phyloP scores from a whole-genome alignment of 139 green algal species.

The Diplosphaera chodatii region DNA sequence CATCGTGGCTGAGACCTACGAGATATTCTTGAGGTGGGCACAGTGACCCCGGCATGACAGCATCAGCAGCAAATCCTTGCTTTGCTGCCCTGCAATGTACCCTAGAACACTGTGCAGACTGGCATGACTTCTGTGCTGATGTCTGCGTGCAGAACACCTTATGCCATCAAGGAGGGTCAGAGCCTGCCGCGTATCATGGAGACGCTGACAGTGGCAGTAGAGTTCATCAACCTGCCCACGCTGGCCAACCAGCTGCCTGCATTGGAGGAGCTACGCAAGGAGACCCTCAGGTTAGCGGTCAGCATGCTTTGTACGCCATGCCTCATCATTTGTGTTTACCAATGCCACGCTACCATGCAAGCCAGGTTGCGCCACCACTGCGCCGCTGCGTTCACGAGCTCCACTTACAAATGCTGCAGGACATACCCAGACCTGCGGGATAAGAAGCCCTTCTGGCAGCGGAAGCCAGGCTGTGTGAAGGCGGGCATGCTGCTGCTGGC shows the following conservation, averaged over 20 bases:
- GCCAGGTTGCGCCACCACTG: too few species aligned
- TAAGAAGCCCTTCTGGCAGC: constrained; percentile 72
- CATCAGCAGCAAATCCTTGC: too few species aligned
- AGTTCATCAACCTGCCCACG: constrained; percentile 70
- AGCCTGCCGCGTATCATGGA: constrained; percentile 69
- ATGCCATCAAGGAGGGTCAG: constrained; percentile 27
- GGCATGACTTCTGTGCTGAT: too few species aligned
- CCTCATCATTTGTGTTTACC: too few species aligned
- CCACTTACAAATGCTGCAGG: too few species aligned
- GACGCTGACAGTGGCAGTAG: constrained; percentile 77
- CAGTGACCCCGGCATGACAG: neutral
- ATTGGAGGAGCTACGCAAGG: constrained; percentile 60
- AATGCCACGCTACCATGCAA: too few species aligned
- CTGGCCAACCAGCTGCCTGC: constrained; percentile 30
- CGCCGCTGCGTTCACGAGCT: too few species aligned
- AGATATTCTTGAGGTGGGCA: constrained; percentile 37
- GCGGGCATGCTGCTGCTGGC: constrained; percentile 81
- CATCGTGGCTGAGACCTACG: constrained; percentile 69
- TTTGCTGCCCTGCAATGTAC: too few species aligned
- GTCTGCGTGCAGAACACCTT: neutral
- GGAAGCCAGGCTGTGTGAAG: constrained; percentile 58
- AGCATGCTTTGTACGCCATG: too few species aligned
- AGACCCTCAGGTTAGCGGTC: constrained; percentile 35
- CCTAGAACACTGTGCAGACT: too few species aligned
- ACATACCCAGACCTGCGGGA: constrained; percentile 20